Evolutionary conservation across 2,329 filamentous ascomycete species (phyloP), one percentile per base, ranked within the genome.

Genomic region (Fusarium redolens): DNA sequence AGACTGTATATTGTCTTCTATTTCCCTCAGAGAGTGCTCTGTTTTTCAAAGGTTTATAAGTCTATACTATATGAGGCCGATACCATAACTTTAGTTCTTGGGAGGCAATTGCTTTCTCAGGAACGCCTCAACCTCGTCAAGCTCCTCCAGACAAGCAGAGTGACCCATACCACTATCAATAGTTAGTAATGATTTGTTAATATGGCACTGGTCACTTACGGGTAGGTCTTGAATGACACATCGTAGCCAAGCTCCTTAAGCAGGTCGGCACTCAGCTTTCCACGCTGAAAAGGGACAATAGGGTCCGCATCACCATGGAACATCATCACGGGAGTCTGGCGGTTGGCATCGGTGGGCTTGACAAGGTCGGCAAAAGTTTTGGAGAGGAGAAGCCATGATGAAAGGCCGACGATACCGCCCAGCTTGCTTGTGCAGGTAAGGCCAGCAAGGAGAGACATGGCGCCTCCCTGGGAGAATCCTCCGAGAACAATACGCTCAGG

Each of bases 381-480:
- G 58, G 82, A 83, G 35, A 98, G 85, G 25, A 94, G 86, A 75
- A 98, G 83, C 82, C 97, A 98, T 77, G 90, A 92, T 17, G 93
- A 96, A 69, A 98, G 83, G 12, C 92, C 94, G 71, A 98, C 92
- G 72, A 98, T 93, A 71, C 95, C 96, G n/a, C 91, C 96, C 20
- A 98, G 86, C 83, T 94, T 94, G 75, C 89, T 86, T 66, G 85
- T 83, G 74, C 86, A 89, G 8, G 95, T 97, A 45, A 97, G 83
- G 9, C 94, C 95, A 0, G 93, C 87, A 78, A 98, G 90, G 43
- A 98, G 83, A 25, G 94, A 90, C 87, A 98, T 94, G 63, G 95
- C 95, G 58, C 94, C 96, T 66, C 96, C 96, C 83, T 98, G 90
- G 30, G 91, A 93, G 86, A 96, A 96, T 44, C 93, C 93, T 38